Evolutionary conservation across 371 early-diverging fungal genomes (phyloP), one percentile per base, ranked within the genome.

Genomic region (Lichtheimia ramosa): DNA sequence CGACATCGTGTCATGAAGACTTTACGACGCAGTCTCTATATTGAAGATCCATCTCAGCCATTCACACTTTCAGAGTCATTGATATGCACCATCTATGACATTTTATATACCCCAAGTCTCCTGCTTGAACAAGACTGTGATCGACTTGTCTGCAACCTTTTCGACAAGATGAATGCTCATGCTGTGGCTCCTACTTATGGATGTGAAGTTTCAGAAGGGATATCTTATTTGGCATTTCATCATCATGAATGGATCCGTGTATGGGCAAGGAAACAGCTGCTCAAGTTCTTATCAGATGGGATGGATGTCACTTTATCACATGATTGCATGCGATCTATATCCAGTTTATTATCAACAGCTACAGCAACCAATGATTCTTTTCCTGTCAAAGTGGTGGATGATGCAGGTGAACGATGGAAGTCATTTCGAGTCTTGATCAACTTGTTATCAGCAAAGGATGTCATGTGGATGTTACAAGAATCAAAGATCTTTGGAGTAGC

Each of bases 211-310:
- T 54, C 62, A 0, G 39, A 58, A 4, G 68, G 69, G 5, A 10
- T 76, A 1, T 57, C 66, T 23, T 48, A 65, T 5, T 48, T 74
- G 25, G 59, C 71, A 4, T 56, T 75, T 8, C 68, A 79, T 52
- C 70, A 74, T 23, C 71, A 74, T 42, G 59, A 68, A 5, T 54
- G 67, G 13, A 57, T 76, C 20, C 68, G 80, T 5, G 62, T 70
- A 39, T 79, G 76, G 76, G 65, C 74, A 2, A 56, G 80, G 43
- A 79, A 76, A 55, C 50, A 72, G n/a, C n/a, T 79, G 0, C 71
- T 76, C 34, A 65, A 66, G 18, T 69, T 68, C 42, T 46, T 58
- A 13, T 16, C 48, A 5, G 62, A 64, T 48, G 52, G 49, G 5
- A 48, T 23, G n/a, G 27, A 20, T 14, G 10, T 53, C 20, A 7